Evolutionary conservation across 176 grass and related monocot species (phyloP), one percentile per base, ranked within the genome.

Genomic region (Cymbopogon citratus): DNA sequence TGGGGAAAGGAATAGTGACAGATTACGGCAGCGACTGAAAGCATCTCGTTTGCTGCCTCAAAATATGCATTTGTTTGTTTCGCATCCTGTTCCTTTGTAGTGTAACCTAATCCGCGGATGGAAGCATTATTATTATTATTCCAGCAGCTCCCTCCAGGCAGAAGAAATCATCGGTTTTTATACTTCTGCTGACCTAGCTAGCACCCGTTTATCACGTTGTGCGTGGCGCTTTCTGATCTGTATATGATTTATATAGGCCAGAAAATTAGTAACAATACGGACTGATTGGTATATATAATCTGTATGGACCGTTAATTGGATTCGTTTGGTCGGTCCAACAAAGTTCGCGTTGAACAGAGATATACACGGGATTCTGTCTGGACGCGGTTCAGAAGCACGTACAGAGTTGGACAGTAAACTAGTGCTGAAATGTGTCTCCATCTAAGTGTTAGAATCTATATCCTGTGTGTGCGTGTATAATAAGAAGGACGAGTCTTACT

Each of bases 121-220:
- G 57, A 69, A 56, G n/a, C 46, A 65, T 35, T 63, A 64, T 63
- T 73, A 65, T 35, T 63, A 64, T 63, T 73, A n/a, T 63, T 60
- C 48, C 44, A 33, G 39, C 19, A 26, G 13, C 25, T 73, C 26
- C 38, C 16, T 72, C 68, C 57, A 38, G 15, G 73, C 66, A 39
- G 63, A 84, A 29, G 5, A 88, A 31, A 75, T 68, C 1, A 10
- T 18, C 48, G 3, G 11, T 76, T 39, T 25, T 21, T 61, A 80
- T 34, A 41, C 18, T 51, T 14, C 16, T 48, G 45, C 12, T 74
- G 48, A 75, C 70, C 2, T n/a, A n/a, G 2, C 38, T 31, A 9
- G 69, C 66, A 9, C 68, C 6, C 13, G 21, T 88, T 84, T 74
- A 75, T 16, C 81, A 68, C 40, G 76, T 48, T 80, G 27, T 19